Evolutionary conservation across 83 land plant species (phyloP).

Genomic region (Picea abies): DNA sequence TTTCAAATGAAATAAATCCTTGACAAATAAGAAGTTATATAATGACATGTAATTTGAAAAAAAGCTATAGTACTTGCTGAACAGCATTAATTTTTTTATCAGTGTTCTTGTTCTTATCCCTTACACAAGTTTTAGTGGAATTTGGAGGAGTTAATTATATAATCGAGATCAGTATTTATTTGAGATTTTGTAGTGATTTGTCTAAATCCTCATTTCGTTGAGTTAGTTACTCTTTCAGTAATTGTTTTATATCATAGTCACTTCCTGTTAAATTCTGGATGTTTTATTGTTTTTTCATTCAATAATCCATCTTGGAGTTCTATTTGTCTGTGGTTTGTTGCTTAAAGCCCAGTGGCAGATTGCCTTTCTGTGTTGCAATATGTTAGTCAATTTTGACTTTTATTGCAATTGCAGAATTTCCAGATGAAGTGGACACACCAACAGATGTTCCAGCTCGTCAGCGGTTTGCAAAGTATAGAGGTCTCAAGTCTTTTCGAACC

Average conservation of each 20-base stretch:
- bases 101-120: neutral
- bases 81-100: neutral
- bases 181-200: neutral
- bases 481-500: slow-evolving; percentile 88
- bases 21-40: neutral
- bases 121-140: neutral
- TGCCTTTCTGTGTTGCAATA: neutral
- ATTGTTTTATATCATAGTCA: neutral
- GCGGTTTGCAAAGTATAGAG: slow-evolving; percentile 91
- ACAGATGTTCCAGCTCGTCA: slow-evolving; percentile 80
- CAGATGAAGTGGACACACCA: slow-evolving; percentile 98
- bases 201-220: neutral
- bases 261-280: too few species aligned
- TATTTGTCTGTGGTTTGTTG: neutral
- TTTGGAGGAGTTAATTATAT: neutral
- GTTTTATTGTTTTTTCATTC: neutral
- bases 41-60: neutral
- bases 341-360: neutral
- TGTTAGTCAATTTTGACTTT: neutral
- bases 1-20: neutral
- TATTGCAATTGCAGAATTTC: slow-evolving; percentile 66
- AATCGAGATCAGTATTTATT: neutral
- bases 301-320: neutral
- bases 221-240: neutral
- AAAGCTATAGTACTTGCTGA: neutral